Evolutionary conservation across 192 early-diverging fungal species (phyloP).

Genomic region (Dissophora globulifera): DNA sequence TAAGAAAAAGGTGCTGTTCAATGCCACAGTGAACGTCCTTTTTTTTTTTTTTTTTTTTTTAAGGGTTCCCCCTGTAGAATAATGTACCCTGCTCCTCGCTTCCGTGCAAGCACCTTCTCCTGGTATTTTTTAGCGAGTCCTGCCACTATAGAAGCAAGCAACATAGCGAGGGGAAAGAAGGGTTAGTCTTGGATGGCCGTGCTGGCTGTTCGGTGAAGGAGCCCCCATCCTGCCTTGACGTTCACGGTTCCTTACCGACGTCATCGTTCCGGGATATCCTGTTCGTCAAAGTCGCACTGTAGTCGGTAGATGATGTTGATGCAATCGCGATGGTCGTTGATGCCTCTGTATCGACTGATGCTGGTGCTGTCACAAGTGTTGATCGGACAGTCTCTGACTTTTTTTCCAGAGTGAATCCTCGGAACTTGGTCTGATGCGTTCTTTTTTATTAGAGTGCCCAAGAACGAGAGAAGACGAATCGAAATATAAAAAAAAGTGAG

Average conservation of each 20-base stretch:
- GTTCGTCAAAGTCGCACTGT: too few relatives aligned
- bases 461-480: too few relatives aligned
- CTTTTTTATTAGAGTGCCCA: too few relatives aligned
- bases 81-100: slow-evolving; percentile 39
- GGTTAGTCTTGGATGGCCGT: neutral
- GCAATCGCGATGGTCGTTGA: neutral
- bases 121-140: slow-evolving; percentile 37
- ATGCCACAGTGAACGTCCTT: neutral
- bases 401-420: slow-evolving; percentile 31
- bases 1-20: too few relatives aligned
- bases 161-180: too few relatives aligned
- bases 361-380: neutral
- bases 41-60: neutral
- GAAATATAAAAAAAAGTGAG: neutral
- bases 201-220: too few relatives aligned
- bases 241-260: too few relatives aligned
- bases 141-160: neutral
- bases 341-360: neutral
- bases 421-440: slow-evolving; percentile 37
- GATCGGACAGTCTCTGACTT: neutral
- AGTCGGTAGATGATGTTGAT: too few relatives aligned
- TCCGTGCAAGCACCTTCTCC: slow-evolving; percentile 26
- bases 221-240: too few relatives aligned
- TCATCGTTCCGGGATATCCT: too few relatives aligned
- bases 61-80: neutral